Base-by-base conservation (phyloP, 495 filamentous ascomycete species). In the Parmelia sp. region DNA sequence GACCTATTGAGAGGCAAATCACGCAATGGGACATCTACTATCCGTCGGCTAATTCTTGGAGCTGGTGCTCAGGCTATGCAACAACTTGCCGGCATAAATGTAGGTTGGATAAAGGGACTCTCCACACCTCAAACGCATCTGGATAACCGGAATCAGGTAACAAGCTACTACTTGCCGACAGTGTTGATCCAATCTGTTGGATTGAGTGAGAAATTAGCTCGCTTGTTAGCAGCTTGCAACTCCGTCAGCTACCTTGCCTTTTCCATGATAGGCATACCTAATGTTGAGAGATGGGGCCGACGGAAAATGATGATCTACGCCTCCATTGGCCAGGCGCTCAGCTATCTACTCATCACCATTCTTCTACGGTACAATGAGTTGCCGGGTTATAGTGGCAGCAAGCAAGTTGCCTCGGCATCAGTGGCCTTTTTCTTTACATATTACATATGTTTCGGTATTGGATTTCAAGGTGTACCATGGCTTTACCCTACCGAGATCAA, bases 401-500 rank as follows among this genome's bases (percentile, higher is more conserved):
- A 73, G 25, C 53, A 75, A 60, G 72, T 67, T 57, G 78, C 73
- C 17, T 71, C 75, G 35, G 75, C 78, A 23, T 80, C 79, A 0
- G 71, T 84, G 21, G 74, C 78, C 1, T 85, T 85, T 68, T 79
- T 85, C 66, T 84, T 84, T 58, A 65, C 83, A 59, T 83, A 78
- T 63, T 78, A 79, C 60, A 75, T 76, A 53, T 74, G 70, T 62
- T 85, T 85, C 62, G 82, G 80, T 9, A 75, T 84, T 53, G 83
- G 81, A 6, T 82, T 80, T 79, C 77, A 83, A 8, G 80, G 80
- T n/a, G 78, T 82, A 7, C 81, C 81, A 0, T 86, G 83, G 84
- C 73, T 88, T 2, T 88, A 86, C 69, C 82, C 83, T 6, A 83
- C 84, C 21, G 86, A 88, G 67, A 83, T 87, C 71, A 85, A 82